A percentile compares a stretch with the other conserved stretches of the same genome.
phyloP scores from a whole-genome alignment of 192 early-diverging fungal species.

The Coemansia asiatica region DNA sequence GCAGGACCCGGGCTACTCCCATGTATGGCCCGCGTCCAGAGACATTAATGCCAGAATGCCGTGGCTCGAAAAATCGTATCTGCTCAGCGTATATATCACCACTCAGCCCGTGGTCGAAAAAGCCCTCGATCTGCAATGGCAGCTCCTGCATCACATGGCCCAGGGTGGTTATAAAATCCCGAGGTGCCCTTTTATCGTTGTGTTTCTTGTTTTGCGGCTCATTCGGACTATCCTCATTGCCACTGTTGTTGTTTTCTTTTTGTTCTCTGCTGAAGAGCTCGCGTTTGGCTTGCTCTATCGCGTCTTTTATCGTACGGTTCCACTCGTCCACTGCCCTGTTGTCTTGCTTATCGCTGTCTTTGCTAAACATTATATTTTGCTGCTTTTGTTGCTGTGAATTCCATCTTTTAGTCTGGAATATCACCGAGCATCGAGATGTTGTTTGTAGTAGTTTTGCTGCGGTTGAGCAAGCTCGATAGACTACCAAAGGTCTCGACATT shows the following conservation, averaged over 20 bases:
- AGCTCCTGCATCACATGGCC: slow-evolving; percentile 47
- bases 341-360: not conserved
- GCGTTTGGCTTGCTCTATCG: slow-evolving; percentile 39
- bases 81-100: slow-evolving; percentile 20
- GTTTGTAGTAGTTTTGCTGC: not conserved
- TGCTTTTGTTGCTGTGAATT: not conserved
- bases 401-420: not conserved
- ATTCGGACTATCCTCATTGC: not conserved
- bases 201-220: not conserved
- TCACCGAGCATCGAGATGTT: not conserved
- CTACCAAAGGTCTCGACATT: not conserved
- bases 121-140: slow-evolving; percentile 40
- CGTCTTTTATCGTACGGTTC: slow-evolving; percentile 45
- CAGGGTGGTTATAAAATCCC: slow-evolving; percentile 34
- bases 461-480: not conserved
- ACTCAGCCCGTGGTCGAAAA: slow-evolving; percentile 30
- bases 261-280: slow-evolving; percentile 7
- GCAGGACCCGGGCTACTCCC: slow-evolving; percentile 30
- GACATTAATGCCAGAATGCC: slow-evolving; percentile 36
- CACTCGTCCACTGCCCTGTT: slow-evolving; percentile 19
- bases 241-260: not conserved
- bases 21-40: slow-evolving; percentile 31
- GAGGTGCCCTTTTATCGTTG: not conserved
- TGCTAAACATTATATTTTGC: not conserved
- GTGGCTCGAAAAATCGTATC: slow-evolving; percentile 31